Evolutionary conservation across 2,329 filamentous ascomycete species (phyloP), one percentile per base, ranked within the genome.

Genomic region (Fusarium musae): DNA sequence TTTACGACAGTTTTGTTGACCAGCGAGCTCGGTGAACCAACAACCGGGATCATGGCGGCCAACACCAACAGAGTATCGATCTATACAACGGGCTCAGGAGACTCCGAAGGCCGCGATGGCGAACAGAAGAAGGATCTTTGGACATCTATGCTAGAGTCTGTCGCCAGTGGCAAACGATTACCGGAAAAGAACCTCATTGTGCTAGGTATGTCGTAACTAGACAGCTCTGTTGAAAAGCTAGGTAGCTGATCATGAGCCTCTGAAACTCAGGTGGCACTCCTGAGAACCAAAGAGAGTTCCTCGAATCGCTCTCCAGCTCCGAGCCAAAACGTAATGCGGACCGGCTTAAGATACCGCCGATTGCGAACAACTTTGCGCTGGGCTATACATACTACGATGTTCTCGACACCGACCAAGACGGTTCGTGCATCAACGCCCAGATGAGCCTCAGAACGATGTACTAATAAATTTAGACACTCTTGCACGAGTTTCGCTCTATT

Each of bases 351-450:
- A 88, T 89, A 69, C 92, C 94, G 4, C 94, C 94, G 28, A 89
- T 97, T 79, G 95, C 95, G 62, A 98, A 98, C 80, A 93, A 93
- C 80, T 97, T 97, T 82, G 95, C 95, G 16, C 85, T 98, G 67
- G 95, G 95, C 58, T 98, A 98, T 81, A 97, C 95, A 60, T 98
- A 97, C 83, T 94, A 97, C 81, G 94, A 98, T 83, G 94, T 98
- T 42, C 87, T 97, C 42, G 95, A 98, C 82, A 93, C 94, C 63
- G 95, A 98, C 80, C 95, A 97, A 82, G 96, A 98, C 87, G 93
- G 93, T 95, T 83, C 66, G 82, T 78, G 23, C 21, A 54, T 52
- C n/a, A 21, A 39, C 34, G 19, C 19, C 40, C 57, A 34, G 23
- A 36, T 37, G 12, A 40, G 43, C 30, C 58, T 47, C 26, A 30